Conservation (phyloP, 441 rosid species). For the Cnidoscolus chayamansa region DNA sequence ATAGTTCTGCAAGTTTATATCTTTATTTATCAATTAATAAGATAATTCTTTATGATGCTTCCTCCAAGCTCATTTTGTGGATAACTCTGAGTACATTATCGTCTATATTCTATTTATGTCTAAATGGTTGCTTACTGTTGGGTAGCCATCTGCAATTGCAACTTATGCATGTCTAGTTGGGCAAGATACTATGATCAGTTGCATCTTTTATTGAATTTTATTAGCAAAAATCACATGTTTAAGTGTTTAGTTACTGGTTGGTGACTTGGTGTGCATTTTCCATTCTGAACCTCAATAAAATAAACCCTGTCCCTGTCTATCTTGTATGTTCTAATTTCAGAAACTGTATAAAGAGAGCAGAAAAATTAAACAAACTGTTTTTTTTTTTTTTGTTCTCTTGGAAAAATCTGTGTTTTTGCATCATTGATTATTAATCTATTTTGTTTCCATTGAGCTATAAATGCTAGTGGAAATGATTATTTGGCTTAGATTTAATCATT, state of each 20-base stretch:
- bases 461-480: background rate
- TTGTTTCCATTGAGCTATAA: background rate
- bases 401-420: background rate
- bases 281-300: background rate
- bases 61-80: background rate
- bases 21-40: conserved; percentile 1
- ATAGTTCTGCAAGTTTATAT: conserved; percentile 12
- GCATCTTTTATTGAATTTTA: background rate
- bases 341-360: background rate
- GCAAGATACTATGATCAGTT: background rate
- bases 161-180: background rate
- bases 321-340: background rate
- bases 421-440: background rate
- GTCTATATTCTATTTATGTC: background rate
- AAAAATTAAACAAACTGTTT: background rate
- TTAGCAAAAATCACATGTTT: background rate
- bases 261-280: background rate
- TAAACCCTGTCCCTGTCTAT: background rate
- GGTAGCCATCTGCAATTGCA: background rate
- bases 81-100: background rate
- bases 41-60: background rate
- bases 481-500: background rate
- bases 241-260: background rate
- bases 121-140: conserved; percentile 1
- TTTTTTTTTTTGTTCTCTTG: background rate